Conservation (phyloP, 129 eudicot genomes). For the Flaveria brownii region DNA sequence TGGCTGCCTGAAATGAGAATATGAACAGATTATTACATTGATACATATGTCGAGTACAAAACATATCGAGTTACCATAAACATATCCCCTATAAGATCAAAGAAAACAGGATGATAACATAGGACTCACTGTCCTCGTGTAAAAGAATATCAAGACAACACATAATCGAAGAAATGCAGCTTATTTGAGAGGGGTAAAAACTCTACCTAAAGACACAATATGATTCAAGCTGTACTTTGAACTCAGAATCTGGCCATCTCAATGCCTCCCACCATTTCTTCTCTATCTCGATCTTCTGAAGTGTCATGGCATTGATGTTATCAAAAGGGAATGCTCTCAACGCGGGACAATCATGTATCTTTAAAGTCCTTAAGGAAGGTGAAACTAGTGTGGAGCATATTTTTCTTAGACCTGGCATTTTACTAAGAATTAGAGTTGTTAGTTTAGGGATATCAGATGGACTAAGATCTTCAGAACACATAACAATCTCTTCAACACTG, state of each 20-base stretch:
- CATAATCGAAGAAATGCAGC: neutral
- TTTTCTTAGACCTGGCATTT: slow-evolving; percentile 17
- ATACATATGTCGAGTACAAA: neutral
- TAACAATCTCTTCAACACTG: slow-evolving; percentile 29
- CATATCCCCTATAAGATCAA: neutral
- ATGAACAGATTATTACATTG: neutral
- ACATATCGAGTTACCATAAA: neutral
- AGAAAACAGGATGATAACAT: neutral
- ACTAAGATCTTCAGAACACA: slow-evolving; percentile 10
- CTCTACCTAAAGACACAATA: slow-evolving; percentile 19
- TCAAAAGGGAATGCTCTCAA: slow-evolving; percentile 27
- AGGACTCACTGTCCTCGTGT: neutral
- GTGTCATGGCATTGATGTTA: slow-evolving; percentile 12
- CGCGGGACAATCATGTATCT: slow-evolving; percentile 18
- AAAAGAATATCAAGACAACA: neutral
- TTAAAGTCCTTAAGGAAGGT: slow-evolving; percentile 16
- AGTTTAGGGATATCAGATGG: slow-evolving; percentile 13
- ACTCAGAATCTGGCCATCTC: slow-evolving; percentile 14
- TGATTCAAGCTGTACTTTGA: slow-evolving; percentile 17
- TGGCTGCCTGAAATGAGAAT: neutral
- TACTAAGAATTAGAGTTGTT: slow-evolving; percentile 20
- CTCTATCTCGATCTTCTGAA: slow-evolving; percentile 25
- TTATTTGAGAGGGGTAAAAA: neutral
- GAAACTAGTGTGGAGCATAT: slow-evolving; percentile 12
- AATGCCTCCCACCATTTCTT: slow-evolving; percentile 23